phyloP scores from a whole-genome alignment of 202 grass and related monocot species.

The Panicum hallii region DNA sequence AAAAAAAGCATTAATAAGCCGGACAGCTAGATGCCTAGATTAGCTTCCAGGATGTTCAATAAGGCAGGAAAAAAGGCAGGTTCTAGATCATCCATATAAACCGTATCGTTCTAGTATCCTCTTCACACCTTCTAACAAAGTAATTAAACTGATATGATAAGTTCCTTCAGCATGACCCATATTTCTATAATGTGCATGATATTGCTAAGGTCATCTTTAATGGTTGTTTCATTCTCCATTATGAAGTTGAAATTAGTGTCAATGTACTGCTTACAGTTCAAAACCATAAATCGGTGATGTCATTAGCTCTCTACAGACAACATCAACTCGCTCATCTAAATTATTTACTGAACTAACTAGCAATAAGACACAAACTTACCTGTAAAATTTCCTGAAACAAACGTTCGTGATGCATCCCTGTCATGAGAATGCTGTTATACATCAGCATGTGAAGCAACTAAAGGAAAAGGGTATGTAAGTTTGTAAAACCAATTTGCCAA shows the following conservation, averaged over 20 bases:
- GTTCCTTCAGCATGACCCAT: neutral
- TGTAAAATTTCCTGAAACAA: conserved; percentile 95
- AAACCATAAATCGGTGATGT: conserved; percentile 22
- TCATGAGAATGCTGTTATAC: conserved; percentile 37
- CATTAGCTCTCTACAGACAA: neutral
- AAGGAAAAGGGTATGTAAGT: conserved; percentile 1
- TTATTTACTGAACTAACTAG: neutral
- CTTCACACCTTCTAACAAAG: too few relatives aligned
- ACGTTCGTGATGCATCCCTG: conserved; percentile 94
- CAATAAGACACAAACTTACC: conserved; percentile 51
- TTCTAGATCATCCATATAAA: too few relatives aligned
- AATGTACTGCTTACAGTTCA: conserved; percentile 3
- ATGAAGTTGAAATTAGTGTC: conserved; percentile 19
- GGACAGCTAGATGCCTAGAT: neutral
- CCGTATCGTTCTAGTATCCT: too few relatives aligned
- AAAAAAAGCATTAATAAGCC: neutral
- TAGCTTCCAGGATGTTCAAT: conserved; percentile 3
- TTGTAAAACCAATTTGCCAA: neutral
- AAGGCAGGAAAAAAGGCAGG: neutral
- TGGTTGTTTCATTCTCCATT: neutral
- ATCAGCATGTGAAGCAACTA: conserved; percentile 41
- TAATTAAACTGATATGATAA: neutral
- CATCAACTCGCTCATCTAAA: neutral
- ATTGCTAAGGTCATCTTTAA: neutral
- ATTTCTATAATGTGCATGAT: neutral